A percentile compares a stretch with the other conserved stretches of the same genome.
phyloP scores from a whole-genome alignment of 73 alveolate genomes.

The Tetrahymena borealis region DNA sequence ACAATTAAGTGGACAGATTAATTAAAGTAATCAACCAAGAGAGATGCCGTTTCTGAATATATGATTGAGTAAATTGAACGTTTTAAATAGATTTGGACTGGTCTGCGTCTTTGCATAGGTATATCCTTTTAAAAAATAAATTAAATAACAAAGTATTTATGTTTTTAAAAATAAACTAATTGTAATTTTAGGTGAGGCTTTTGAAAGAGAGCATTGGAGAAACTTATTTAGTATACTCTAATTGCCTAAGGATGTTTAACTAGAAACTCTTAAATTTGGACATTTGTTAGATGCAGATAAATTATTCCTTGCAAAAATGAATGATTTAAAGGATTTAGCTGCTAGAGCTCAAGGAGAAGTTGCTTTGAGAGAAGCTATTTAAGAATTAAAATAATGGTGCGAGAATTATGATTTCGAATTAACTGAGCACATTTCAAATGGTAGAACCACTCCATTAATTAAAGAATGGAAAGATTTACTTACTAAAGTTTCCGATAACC shows the following conservation, averaged over 20 bases:
- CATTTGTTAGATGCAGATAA: slow-evolving; percentile 68
- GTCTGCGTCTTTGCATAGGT: not conserved
- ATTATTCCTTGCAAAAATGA: slow-evolving; percentile 63
- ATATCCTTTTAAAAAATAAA: not conserved
- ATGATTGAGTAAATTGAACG: slow-evolving; percentile 73
- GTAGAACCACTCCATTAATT: slow-evolving; percentile 92
- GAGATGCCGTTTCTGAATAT: slow-evolving; percentile 62
- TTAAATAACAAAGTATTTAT: slow-evolving; percentile 79
- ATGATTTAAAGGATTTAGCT: slow-evolving; percentile 93
- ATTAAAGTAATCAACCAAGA: slow-evolving; percentile 18
- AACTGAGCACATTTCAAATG: slow-evolving; percentile 73
- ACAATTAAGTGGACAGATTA: not conserved
- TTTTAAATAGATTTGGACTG: not conserved
- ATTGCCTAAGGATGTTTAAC: slow-evolving; percentile 91
- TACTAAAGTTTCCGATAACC: slow-evolving; percentile 97
- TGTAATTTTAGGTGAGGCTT: slow-evolving; percentile 98
- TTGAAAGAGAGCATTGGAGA: slow-evolving; percentile 99
- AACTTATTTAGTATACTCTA: slow-evolving; percentile 87
- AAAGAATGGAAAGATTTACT: slow-evolving; percentile 99
- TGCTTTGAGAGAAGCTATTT: slow-evolving; percentile 92
- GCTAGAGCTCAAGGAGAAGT: slow-evolving; percentile 99
- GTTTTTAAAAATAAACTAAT: slow-evolving; percentile 66
- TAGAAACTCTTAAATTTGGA: slow-evolving; percentile 92
- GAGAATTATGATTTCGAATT: slow-evolving; percentile 72
- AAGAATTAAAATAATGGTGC: slow-evolving; percentile 75